Conservation (phyloP, 2,329 filamentous ascomycete genomes). For the Dactylellina sp. region DNA sequence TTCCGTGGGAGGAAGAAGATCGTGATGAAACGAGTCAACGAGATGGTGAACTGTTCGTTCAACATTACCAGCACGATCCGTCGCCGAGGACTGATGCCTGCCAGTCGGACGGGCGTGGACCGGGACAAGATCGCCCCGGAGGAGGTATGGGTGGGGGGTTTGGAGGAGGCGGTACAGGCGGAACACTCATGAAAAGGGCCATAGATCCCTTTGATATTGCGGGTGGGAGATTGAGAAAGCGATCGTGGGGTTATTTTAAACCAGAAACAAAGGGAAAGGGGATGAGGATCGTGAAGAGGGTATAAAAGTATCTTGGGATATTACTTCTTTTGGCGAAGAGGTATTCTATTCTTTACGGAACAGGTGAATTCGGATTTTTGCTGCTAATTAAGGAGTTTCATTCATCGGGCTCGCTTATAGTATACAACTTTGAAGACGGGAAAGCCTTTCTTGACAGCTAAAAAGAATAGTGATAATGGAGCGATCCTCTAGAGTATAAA, state of each 20-base stretch:
- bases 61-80: conserved; percentile 8
- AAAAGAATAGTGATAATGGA: too few species aligned
- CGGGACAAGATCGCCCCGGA: background rate
- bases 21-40: conserved; percentile 14
- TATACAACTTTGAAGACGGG: too few species aligned
- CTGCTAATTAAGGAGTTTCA: too few species aligned
- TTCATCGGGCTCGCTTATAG: too few species aligned
- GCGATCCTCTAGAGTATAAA: background rate
- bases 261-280: conserved; percentile 35
- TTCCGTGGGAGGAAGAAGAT: conserved; percentile 37
- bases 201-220: conserved; percentile 35
- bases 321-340: too few species aligned
- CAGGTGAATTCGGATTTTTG: too few species aligned
- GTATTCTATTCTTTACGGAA: too few species aligned
- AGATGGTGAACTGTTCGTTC: conserved; percentile 24
- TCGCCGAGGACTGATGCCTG: background rate
- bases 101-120: background rate
- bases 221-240: conserved; percentile 35
- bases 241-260: conserved; percentile 26
- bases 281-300: conserved; percentile 33
- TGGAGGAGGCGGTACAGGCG: conserved; percentile 1
- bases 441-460: too few species aligned
- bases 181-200: conserved; percentile 17
- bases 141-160: conserved; percentile 14
- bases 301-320: background rate